Evolutionary conservation across 2,329 filamentous ascomycete species (phyloP).

Genomic region (Ascochyta lentis): DNA sequence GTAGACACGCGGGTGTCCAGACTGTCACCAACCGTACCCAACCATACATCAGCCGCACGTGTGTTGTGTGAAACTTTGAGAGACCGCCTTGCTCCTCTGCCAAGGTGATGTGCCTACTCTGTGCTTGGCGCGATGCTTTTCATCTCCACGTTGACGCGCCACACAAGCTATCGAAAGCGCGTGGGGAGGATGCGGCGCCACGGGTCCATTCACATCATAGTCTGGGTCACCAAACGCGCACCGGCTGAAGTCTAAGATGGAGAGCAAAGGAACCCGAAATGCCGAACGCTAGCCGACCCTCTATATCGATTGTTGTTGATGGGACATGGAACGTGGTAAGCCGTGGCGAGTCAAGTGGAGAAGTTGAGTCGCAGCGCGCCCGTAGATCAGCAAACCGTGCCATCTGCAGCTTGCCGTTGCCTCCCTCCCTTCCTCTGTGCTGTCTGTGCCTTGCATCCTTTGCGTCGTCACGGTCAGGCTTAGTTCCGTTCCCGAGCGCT

Average conservation of each 20-base stretch:
- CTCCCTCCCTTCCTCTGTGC: not conserved
- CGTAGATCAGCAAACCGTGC: not conserved
- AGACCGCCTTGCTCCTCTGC: not conserved
- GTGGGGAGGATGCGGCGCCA: not conserved
- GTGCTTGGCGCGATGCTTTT: not conserved
- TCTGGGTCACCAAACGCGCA: not conserved
- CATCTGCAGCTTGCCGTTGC: slow-evolving; percentile 7
- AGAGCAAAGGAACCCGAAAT: not conserved
- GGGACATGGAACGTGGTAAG: not conserved
- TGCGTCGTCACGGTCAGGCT: not conserved
- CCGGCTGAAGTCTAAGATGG: not conserved
- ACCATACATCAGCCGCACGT: not conserved
- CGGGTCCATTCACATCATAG: not conserved
- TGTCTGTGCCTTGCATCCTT: slow-evolving; percentile 4
- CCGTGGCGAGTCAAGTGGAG: slow-evolving; percentile 10
- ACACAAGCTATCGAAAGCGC: not conserved
- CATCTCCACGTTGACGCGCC: slow-evolving; percentile 5
- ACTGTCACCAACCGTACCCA: not conserved
- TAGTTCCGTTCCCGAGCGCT: not conserved
- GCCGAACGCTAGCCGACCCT: slow-evolving; percentile 2
- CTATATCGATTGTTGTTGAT: slow-evolving; percentile 12
- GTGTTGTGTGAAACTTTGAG: not conserved
- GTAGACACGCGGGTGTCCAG: slow-evolving; percentile 3
- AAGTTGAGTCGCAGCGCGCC: slow-evolving; percentile 3
- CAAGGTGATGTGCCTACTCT: slow-evolving; percentile 2